Base-by-base conservation (phyloP, 2,329 filamentous ascomycete species). In the Aspergillus phoenicis region DNA sequence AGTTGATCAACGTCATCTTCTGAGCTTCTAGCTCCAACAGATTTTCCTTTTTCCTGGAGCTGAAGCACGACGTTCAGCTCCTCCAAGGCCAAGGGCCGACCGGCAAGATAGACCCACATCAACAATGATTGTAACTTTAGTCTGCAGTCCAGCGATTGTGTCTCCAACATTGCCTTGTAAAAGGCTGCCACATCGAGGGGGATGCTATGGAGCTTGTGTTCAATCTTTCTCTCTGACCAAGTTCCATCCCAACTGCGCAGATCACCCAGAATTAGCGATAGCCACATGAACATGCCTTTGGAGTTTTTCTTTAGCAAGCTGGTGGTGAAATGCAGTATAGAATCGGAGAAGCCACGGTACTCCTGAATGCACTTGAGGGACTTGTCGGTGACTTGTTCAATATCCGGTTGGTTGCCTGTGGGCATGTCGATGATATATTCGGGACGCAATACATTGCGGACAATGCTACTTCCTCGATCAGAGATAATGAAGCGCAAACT, bases 241-340 rank as follows among this genome's bases (percentile, higher is more conserved):
- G 36, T 13, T 24, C 52, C 52, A 24, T 47, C 41, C 39, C 53
- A 45, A 8, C 15, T 47, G 1, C 22, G 17, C 10, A 57, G 17
- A 41, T 45, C 38, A 20, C 47, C 41, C 5, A 57, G 20, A 7
- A 47, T 41, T 2, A 57, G 53, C 10, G 53, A 30, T 26, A 57
- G n/a, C 53, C 53, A 57, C 53, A 57, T 47, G 28, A 57, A 57
- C 53, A 57, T 57, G 41, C 53, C 53, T 17, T 57, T 47, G 2
- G 53, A 30, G 26, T 24, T 45, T 30, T 36, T 17, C 39, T 45
- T 57, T 0, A 57, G n/a, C 10, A 24, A 20, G 5, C 8, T 30
- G 5, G 36, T 43, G 5, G 41, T 43, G 5, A 41, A 33, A 5
- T 45, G 11, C n/a, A 17, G 22, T 8, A 55, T 24, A 3, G 5